Conservation (phyloP, 257 asterid species). For the Fraxinus anomala region DNA sequence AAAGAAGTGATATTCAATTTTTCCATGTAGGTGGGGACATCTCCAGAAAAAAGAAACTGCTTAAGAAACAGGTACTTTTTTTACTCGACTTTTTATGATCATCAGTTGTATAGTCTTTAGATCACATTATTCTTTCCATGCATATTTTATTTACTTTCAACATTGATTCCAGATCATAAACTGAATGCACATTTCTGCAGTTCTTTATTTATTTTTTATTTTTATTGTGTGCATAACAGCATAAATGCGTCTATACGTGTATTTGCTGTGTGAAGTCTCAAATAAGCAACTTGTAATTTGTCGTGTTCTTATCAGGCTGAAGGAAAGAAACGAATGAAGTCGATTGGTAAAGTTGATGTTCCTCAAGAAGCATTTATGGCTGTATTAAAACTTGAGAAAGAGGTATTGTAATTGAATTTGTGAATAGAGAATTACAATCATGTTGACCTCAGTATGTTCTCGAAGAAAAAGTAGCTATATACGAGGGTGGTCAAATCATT, state of each 20-base stretch:
- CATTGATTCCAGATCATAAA: neutral
- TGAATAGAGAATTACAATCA: constrained; percentile 8
- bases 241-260: neutral
- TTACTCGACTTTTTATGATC: neutral
- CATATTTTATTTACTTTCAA: neutral
- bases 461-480: neutral
- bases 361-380: constrained; percentile 99
- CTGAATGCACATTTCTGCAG: neutral
- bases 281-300: constrained; percentile 4
- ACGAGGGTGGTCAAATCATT: neutral
- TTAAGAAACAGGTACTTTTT: constrained; percentile 74
- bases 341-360: constrained; percentile 91
- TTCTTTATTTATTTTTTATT: neutral
- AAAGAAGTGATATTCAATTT: neutral
- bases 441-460: neutral
- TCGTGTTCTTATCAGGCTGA: constrained; percentile 62
- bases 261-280: constrained; percentile 13
- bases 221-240: neutral
- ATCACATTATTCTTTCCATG: constrained; percentile 7
- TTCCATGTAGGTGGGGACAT: constrained; percentile 83
- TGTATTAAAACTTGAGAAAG: constrained; percentile 92
- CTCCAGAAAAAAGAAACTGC: constrained; percentile 90
- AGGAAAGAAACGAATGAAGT: constrained; percentile 98
- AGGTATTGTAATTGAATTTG: constrained; percentile 59
- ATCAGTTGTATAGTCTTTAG: neutral